These are phyloP conservation scores for Arthrobotrys sinensis DNA, from an alignment of 2,329 filamentous ascomycete genomes.

Conservation along the genomic window DNA sequence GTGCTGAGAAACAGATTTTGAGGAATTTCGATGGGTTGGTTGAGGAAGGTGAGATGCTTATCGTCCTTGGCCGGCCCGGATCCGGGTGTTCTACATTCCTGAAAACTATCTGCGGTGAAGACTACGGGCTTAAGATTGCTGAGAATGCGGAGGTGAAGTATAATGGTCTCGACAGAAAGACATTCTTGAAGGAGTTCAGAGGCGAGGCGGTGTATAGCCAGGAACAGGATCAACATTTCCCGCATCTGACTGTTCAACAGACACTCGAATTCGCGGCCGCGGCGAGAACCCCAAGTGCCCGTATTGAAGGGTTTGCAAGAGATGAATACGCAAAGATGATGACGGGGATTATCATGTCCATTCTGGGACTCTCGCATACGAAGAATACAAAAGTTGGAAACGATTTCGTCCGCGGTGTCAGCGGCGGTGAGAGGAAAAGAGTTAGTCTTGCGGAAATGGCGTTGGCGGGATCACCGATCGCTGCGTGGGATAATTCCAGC, in stretches of 20 bases:
- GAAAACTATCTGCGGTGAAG: constrained; percentile 73
- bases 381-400: constrained; percentile 78
- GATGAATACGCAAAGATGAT: constrained; percentile 38
- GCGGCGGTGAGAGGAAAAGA: constrained; percentile 78
- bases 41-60: constrained; percentile 85
- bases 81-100: constrained; percentile 85
- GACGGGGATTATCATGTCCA: constrained; percentile 72
- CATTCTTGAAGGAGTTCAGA: constrained; percentile 67
- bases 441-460: constrained; percentile 79
- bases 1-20: constrained; percentile 41
- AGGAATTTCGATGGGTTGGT: constrained; percentile 76
- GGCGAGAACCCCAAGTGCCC: constrained; percentile 41
- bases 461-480: constrained; percentile 74
- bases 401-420: constrained; percentile 77
- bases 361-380: constrained; percentile 81
- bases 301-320: constrained; percentile 39
- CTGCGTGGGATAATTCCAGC: constrained; percentile 71
- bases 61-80: constrained; percentile 84
- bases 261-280: constrained; percentile 70
- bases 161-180: constrained; percentile 42
- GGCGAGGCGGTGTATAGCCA: constrained; percentile 72
- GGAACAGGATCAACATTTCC: constrained; percentile 71
- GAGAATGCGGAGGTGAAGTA: constrained; percentile 34
- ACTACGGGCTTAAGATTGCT: constrained; percentile 31
- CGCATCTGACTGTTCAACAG: constrained; percentile 71